These are phyloP conservation scores for Avena atlantica DNA, from an alignment of 176 grass and related monocot genomes.

Conservation along the genomic window DNA sequence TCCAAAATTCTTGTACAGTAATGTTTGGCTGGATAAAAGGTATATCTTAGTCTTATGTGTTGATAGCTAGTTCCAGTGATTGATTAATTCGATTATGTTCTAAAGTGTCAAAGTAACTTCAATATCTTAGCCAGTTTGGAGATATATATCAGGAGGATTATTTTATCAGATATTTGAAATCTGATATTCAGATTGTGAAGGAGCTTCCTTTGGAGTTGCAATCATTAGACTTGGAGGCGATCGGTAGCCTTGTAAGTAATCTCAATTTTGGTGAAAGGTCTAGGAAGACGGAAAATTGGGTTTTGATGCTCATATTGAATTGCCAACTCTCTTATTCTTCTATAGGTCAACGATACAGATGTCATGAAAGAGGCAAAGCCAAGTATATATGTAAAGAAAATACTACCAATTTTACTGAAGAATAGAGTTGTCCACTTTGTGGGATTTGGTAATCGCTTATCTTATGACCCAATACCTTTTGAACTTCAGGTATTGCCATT, in stretches of 20 bases:
- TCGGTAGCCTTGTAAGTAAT: conserved; percentile 87
- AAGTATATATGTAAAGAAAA: conserved; percentile 86
- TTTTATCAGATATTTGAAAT: conserved; percentile 96
- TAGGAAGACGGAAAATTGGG: neutral
- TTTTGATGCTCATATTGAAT: conserved; percentile 37
- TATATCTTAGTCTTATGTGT: conserved; percentile 42
- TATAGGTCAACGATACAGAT: conserved; percentile 90
- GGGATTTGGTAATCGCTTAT: conserved; percentile 98
- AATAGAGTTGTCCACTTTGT: conserved; percentile 94
- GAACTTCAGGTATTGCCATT: conserved; percentile 75
- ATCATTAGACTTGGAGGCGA: conserved; percentile 88
- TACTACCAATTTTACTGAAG: conserved; percentile 86
- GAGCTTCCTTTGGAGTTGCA: conserved; percentile 78
- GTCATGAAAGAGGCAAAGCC: conserved; percentile 97
- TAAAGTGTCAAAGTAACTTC: conserved; percentile 65
- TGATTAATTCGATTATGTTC: conserved; percentile 12
- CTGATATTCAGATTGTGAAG: conserved; percentile 89
- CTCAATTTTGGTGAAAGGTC: conserved; percentile 20
- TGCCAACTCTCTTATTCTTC: conserved; percentile 42
- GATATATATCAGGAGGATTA: conserved; percentile 99
- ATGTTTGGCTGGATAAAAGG: conserved; percentile 97
- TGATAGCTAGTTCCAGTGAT: conserved; percentile 17
- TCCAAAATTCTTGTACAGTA: conserved; percentile 90
- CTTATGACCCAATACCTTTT: conserved; percentile 97
- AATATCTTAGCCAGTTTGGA: conserved; percentile 91